Evolutionary conservation across 2,329 filamentous ascomycete species (phyloP), one percentile per base, ranked within the genome.

Genomic region (Neurospora sp.): DNA sequence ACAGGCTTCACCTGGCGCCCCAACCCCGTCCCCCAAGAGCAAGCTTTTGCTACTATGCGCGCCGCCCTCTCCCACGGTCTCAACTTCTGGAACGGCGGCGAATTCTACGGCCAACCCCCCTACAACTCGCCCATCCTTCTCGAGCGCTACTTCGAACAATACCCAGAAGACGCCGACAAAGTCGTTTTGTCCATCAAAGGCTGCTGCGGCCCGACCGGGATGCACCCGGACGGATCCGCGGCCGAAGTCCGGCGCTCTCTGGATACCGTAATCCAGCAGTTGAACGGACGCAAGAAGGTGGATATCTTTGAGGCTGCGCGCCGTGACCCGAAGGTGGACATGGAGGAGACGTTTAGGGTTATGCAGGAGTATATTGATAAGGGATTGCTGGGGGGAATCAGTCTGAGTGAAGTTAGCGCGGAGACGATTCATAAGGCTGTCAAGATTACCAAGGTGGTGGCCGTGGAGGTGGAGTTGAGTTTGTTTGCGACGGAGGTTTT

Each of bases 51-150:
- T 62, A 84, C 86, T 11, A 82, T 91, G 78, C 84, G 85, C 73
- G 82, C 85, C 19, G 81, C 87, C 6, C 77, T 89, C 12, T 73
- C 78, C 33, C 76, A 77, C 11, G 81, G 83, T 69, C 80, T 79
- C 74, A 84, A 79, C 71, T 71, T 70, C 57, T 73, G 72, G 71
- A 74, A 74, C 70, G 73, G 70, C 43, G 88, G 83, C 72, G 87
- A 90, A 75, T 85, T 91, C 76, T 92, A 92, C 79, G 89, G 89
- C 46, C 80, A 82, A 0, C 83, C 84, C 1, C 81, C 86, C 23
- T 83, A 90, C 79, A 81, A 78, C 75, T 87, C 83, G 1, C 77
- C 89, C 75, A 84, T 85, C 39, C 79, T 91, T 10, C 78, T 91
- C 41, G 83, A 85, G 70, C 80, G 82, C 39, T 91, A 91, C 79